phyloP scores from a whole-genome alignment of 1,284 basidiomycete species.

The Puccinia brachypodii region DNA sequence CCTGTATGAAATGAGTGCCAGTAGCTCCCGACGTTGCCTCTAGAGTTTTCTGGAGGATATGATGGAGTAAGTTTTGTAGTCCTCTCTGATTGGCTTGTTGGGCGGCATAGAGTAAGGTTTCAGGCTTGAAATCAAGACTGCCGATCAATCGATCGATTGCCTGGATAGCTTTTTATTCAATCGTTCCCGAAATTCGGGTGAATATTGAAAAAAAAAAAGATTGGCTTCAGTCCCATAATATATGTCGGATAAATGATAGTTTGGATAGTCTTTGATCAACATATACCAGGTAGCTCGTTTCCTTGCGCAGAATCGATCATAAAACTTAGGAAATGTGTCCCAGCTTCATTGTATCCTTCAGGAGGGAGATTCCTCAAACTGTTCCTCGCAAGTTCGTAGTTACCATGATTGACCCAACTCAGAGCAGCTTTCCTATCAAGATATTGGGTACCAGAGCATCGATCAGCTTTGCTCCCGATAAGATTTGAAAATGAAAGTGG shows the following conservation, averaged over 20 bases:
- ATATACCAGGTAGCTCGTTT: constrained; percentile 32
- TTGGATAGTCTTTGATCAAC: background rate
- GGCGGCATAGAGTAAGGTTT: constrained; percentile 37
- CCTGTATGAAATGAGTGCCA: constrained; percentile 30
- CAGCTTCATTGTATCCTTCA: constrained; percentile 28
- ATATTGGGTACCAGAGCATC: background rate
- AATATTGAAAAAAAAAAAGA: no score
- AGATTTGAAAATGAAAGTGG: background rate
- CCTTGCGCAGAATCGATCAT: constrained; percentile 47
- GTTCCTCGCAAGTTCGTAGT: constrained; percentile 44
- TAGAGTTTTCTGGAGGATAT: constrained; percentile 35
- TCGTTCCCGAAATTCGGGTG: no score
- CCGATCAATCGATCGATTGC: constrained; percentile 42
- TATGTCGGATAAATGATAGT: background rate
- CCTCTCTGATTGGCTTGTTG: constrained; percentile 40
- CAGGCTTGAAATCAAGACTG: constrained; percentile 47
- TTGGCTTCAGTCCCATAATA: background rate
- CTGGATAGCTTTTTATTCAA: constrained; percentile 29
- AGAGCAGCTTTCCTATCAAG: constrained; percentile 46
- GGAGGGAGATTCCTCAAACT: constrained; percentile 10
- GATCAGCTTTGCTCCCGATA: background rate
- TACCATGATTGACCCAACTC: constrained; percentile 33
- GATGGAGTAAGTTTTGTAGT: constrained; percentile 26
- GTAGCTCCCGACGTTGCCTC: constrained; percentile 17
- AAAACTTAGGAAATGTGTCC: constrained; percentile 38